Evolutionary conservation across 2,329 filamentous ascomycete genomes (phyloP), one percentile per base, ranked within the genome.

Genomic region (Akanthomyces dipterigenus): DNA sequence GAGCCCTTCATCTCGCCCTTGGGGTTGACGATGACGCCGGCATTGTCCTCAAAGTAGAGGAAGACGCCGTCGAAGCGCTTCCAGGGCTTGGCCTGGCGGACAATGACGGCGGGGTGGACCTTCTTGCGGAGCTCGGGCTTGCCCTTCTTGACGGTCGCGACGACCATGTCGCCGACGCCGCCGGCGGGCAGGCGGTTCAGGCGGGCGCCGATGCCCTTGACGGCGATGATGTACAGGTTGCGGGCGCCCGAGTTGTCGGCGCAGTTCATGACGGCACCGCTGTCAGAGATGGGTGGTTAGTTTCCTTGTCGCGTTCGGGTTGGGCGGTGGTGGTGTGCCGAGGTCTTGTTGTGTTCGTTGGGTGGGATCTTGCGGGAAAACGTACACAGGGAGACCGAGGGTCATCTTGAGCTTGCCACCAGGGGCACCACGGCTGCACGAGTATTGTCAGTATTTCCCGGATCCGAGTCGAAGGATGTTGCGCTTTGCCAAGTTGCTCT

Each of bases 361-460:
- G 22, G 34, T 22, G 26, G 40, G 43, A 45, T n/a, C 31, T 60
- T 40, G 28, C 31, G 43, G 28, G 16, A 12, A 67, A 75, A 90
- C 92, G 80, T 96, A 97, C 93, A 96, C 92, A 82, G 95, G 95
- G 76, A 99, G 92, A 97, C 91, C 95, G 82, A 99, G 91, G 80
- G 95, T 97, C 95, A 99, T 99, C 90, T 96, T 98, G 76, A 98
- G 90, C 90, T 99, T 99, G 90, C 96, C 96, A 88, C 95, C 95
- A 77, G 93, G 90, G 86, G 91, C 89, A 90, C 89, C 90, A 87
- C 91, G 85, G 69, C 85, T 88, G 71, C 67, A 71, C 67, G 60
- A 54, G 56, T 64, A 56, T 69, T 63, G 73, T 78, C 70, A 78
- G 74, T 71, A 53, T 60, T 62, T 28, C 48, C n/a, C n/a, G n/a